Evolutionary conservation across 139 green algal species (phyloP).

Genomic region (Picochlorum sp.): DNA sequence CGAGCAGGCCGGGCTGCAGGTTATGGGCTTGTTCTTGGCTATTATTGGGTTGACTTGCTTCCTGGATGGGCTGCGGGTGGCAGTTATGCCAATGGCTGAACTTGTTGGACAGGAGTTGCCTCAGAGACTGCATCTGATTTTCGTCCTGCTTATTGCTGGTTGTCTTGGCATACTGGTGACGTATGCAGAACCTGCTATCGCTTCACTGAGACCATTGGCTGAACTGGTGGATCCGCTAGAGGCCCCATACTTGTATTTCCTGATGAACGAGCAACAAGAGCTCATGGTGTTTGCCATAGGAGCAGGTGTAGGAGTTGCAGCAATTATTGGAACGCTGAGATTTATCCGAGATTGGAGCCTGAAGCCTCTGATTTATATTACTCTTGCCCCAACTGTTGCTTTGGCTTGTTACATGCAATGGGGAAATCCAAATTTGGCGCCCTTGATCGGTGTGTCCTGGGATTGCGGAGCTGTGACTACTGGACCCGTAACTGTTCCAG

Average conservation of each 20-base stretch:
- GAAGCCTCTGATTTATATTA: conserved; percentile 27
- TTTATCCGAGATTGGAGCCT: conserved; percentile 25
- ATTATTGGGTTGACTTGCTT: conserved; percentile 23
- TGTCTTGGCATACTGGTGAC: conserved; percentile 27
- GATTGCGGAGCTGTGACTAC: conserved; percentile 32
- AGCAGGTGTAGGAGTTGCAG: conserved; percentile 28
- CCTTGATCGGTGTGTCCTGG: conserved; percentile 27
- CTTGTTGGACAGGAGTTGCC: conserved; percentile 21
- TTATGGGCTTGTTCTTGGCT: conserved; percentile 24
- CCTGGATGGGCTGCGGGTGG: conserved; percentile 25
- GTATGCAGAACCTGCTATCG: conserved; percentile 36
- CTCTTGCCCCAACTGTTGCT: conserved; percentile 25
- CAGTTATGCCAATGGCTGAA: conserved; percentile 23
- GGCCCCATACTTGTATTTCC: conserved; percentile 37
- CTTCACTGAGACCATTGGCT: conserved; percentile 16
- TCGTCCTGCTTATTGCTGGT: conserved; percentile 9
- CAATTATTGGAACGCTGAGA: conserved; percentile 29
- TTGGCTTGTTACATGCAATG: conserved; percentile 44
- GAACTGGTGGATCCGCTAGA: conserved; percentile 12
- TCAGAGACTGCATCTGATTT: conserved; percentile 10
- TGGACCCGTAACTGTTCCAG: conserved; percentile 33
- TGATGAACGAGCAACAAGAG: conserved; percentile 41
- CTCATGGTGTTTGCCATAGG: conserved; percentile 24
- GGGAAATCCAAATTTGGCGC: conserved; percentile 29
- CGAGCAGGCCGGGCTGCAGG: conserved; percentile 12